Conservation (phyloP, 1,284 basidiomycete species). For the Tausonia pullulans region DNA sequence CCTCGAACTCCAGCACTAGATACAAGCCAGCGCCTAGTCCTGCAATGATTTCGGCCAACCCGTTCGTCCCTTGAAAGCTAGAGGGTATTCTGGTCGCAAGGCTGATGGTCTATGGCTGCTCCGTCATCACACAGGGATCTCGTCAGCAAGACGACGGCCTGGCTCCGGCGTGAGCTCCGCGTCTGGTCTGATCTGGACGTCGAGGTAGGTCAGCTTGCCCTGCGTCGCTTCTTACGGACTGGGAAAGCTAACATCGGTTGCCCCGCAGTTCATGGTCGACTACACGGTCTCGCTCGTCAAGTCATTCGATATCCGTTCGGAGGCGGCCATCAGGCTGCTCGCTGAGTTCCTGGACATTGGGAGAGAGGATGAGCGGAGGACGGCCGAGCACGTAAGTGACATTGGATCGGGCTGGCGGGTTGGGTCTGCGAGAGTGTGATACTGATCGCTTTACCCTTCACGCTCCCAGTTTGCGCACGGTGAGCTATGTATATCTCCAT, state of each 20-base stretch:
- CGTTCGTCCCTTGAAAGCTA: slow-evolving; percentile 38
- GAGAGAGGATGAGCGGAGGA: slow-evolving; percentile 47
- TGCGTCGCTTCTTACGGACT: slow-evolving; percentile 1
- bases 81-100: too few species aligned
- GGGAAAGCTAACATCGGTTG: too few species aligned
- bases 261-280: slow-evolving; percentile 48
- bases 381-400: slow-evolving; percentile 53
- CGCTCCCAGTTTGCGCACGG: slow-evolving; percentile 56
- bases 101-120: neutral
- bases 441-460: too few species aligned
- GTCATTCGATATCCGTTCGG: slow-evolving; percentile 73
- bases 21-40: slow-evolving; percentile 72
- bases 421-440: too few species aligned
- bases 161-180: slow-evolving; percentile 68
- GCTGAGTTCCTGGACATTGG: slow-evolving; percentile 67
- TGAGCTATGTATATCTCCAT: slow-evolving; percentile 31
- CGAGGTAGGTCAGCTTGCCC: slow-evolving; percentile 45
- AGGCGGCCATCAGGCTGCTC: slow-evolving; percentile 66
- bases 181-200: slow-evolving; percentile 74
- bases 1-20: slow-evolving; percentile 66
- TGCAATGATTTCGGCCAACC: slow-evolving; percentile 59
- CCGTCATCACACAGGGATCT: neutral
- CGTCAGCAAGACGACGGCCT: slow-evolving; percentile 54
- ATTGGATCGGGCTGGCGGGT: too few species aligned
- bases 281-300: slow-evolving; percentile 76